Conservation (phyloP, 768 basidiomycete species). For the Termitomyces sp. region DNA sequence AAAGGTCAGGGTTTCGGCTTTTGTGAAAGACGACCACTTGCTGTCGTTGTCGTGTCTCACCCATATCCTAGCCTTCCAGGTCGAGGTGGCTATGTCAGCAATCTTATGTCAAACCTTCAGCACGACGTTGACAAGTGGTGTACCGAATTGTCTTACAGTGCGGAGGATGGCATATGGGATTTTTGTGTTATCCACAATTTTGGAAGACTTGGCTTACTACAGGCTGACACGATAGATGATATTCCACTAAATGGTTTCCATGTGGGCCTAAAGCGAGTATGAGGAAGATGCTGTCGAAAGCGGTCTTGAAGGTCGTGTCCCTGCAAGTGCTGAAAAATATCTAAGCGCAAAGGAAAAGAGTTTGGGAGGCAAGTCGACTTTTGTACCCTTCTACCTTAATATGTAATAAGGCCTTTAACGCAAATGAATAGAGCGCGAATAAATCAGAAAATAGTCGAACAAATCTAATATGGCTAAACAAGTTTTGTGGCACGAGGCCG, state of each 20-base stretch:
- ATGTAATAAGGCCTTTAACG: no score
- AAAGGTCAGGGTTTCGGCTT: constrained; percentile 46
- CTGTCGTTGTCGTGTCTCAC: constrained; percentile 80
- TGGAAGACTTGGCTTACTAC: constrained; percentile 52
- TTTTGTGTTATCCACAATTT: constrained; percentile 88
- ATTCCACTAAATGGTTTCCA: constrained; percentile 16
- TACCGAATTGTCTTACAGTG: constrained; percentile 91
- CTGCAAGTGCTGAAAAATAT: constrained; percentile 93
- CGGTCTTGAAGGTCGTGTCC: constrained; percentile 85
- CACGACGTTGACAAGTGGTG: constrained; percentile 93
- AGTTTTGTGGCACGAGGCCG: no score
- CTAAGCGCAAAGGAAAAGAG: constrained; percentile 91
- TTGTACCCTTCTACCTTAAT: background rate
- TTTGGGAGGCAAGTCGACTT: constrained; percentile 66
- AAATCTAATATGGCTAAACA: no score
- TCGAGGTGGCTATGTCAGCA: constrained; percentile 51
- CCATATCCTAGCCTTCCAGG: constrained; percentile 46
- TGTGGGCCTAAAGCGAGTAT: constrained; percentile 65
- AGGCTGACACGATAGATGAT: constrained; percentile 29
- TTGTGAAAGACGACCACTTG: background rate
- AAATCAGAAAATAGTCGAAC: no score
- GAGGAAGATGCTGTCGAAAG: constrained; percentile 93
- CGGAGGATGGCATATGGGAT: constrained; percentile 95
- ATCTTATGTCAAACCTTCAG: constrained; percentile 80
- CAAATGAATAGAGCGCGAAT: no score